Percentiles rank a stretch among this genome's conserved stretches.
phyloP scores from a whole-genome alignment of 148 eudicot genomes.

The Rhododendron williamsianum region DNA sequence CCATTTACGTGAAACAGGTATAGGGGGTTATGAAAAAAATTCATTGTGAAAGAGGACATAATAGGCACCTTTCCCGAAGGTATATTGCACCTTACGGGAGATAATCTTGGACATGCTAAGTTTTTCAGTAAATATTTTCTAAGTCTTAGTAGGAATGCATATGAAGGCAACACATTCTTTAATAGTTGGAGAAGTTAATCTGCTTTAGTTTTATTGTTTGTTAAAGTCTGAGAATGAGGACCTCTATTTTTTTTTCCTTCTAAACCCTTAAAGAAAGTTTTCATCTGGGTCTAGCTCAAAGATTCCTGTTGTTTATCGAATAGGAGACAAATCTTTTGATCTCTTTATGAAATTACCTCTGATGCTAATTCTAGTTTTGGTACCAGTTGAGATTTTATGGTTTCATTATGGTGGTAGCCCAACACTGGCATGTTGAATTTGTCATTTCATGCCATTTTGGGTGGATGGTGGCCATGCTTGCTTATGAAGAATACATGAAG shows the following conservation, averaged over 20 bases:
- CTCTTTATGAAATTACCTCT: background rate
- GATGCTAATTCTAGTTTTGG: background rate
- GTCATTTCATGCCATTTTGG: background rate
- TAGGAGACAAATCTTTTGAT: background rate
- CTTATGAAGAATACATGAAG: background rate
- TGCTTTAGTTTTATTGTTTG: background rate
- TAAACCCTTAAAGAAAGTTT: background rate
- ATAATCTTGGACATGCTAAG: no score
- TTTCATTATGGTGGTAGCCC: conserved; percentile 5
- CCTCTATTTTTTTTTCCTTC: background rate
- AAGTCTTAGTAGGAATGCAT: background rate
- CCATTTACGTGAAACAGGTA: background rate
- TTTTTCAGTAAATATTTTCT: background rate
- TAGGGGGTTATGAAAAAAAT: background rate
- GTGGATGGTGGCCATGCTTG: background rate
- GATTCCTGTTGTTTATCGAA: background rate
- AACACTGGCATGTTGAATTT: background rate
- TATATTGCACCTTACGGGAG: background rate
- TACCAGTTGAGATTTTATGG: background rate
- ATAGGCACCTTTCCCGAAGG: background rate
- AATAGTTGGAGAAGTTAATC: background rate
- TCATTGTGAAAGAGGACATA: background rate
- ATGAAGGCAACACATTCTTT: background rate
- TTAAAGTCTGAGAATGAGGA: background rate
- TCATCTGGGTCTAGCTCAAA: no score